These are phyloP conservation scores for Coemansia javaensis DNA, from an alignment of 192 early-diverging fungal species.

Conservation along the genomic window DNA sequence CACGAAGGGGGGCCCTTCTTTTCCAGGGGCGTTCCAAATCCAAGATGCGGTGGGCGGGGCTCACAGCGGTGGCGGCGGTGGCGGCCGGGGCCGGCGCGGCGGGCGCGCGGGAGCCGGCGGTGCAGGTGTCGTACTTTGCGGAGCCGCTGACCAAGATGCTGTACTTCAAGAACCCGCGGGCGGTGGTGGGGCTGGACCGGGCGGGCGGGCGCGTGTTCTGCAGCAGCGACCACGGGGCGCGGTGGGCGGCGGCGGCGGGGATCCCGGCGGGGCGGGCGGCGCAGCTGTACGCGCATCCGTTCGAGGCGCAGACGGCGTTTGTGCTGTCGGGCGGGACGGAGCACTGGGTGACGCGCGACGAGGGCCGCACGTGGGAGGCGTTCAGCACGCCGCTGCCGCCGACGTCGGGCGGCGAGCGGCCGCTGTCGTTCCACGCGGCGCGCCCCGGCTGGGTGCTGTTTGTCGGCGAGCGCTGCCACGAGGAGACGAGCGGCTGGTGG, in stretches of 20 bases:
- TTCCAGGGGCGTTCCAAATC: no score
- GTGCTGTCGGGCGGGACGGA: constrained; percentile 21
- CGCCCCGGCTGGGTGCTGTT: constrained; percentile 63
- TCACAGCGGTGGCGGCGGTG: constrained; percentile 4
- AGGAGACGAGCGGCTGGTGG: constrained; percentile 47
- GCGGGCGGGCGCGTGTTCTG: constrained; percentile 51
- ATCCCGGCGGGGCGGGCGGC: constrained; percentile 46
- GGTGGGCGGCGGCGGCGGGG: constrained; percentile 52
- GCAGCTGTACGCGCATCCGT: constrained; percentile 60
- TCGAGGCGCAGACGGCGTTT: constrained; percentile 55
- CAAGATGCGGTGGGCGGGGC: neutral
- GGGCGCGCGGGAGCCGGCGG: constrained; percentile 11
- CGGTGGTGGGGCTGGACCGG: constrained; percentile 55
- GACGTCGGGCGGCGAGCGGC: constrained; percentile 32
- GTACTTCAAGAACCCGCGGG: constrained; percentile 34
- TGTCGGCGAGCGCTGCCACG: constrained; percentile 53
- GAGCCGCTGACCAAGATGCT: constrained; percentile 36
- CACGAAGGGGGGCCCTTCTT: no score
- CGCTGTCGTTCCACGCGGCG: constrained; percentile 65
- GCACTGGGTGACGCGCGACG: constrained; percentile 48
- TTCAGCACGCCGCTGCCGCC: constrained; percentile 44
- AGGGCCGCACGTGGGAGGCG: constrained; percentile 39
- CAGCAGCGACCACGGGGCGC: constrained; percentile 63
- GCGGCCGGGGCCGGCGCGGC: neutral
- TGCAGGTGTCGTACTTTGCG: constrained; percentile 38